These are phyloP conservation scores for Gremmenia infestans DNA, from an alignment of 2,329 filamentous ascomycete genomes.

Conservation along the genomic window DNA sequence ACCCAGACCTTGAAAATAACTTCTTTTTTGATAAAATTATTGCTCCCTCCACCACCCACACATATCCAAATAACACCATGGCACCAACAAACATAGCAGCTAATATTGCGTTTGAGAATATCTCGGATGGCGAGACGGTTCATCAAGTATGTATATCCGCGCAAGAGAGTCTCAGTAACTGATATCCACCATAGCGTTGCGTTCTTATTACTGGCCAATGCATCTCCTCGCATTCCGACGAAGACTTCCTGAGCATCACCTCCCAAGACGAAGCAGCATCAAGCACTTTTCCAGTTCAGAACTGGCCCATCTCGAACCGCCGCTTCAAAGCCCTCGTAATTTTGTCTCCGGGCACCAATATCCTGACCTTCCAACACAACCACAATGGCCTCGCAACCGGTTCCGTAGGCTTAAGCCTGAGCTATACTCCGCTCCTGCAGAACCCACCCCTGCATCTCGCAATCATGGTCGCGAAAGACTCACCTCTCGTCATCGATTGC, in stretches of 20 bases:
- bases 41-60: too few species aligned
- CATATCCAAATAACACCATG: background rate
- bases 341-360: conserved; percentile 60
- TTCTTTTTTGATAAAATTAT: too few species aligned
- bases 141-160: background rate
- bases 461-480: conserved; percentile 65
- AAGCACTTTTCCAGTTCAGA: conserved; percentile 51
- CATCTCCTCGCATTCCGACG: conserved; percentile 13
- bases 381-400: conserved; percentile 50
- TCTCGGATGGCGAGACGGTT: background rate
- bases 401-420: conserved; percentile 37
- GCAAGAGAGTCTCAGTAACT: background rate
- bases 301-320: conserved; percentile 61
- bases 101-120: background rate
- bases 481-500: conserved; percentile 63
- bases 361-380: conserved; percentile 56
- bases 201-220: conserved; percentile 29
- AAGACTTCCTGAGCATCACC: conserved; percentile 24
- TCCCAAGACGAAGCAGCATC: conserved; percentile 23
- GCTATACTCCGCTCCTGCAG: conserved; percentile 51
- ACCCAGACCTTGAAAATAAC: too few species aligned
- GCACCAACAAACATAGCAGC: background rate
- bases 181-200: background rate
- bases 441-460: conserved; percentile 65
- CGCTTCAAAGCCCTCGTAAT: conserved; percentile 64